Evolutionary conservation across 2,329 filamentous ascomycete species (phyloP).

Genomic region (Verruconis gallopava): DNA sequence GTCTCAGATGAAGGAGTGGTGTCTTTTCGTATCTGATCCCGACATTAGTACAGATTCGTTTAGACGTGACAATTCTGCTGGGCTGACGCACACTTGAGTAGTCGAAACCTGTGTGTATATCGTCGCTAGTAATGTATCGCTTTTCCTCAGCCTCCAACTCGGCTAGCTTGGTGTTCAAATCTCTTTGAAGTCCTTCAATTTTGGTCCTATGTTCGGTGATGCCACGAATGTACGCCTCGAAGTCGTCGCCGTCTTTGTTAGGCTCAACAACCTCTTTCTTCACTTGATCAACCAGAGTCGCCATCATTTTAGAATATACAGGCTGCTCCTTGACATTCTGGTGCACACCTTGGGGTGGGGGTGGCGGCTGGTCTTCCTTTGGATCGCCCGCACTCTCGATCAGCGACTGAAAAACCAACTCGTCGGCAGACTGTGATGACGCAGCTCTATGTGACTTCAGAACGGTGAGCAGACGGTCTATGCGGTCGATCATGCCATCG

Average conservation of each 20-base stretch:
- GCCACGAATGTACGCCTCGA: slow-evolving; percentile 64
- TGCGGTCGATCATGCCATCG: slow-evolving; percentile 74
- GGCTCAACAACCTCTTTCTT: slow-evolving; percentile 75
- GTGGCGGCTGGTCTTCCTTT: slow-evolving; percentile 61
- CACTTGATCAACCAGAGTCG: slow-evolving; percentile 85
- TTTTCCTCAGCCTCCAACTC: slow-evolving; percentile 75
- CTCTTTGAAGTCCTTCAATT: slow-evolving; percentile 62
- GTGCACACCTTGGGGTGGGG: slow-evolving; percentile 69
- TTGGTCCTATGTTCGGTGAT: slow-evolving; percentile 65
- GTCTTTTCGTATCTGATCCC: slow-evolving; percentile 13
- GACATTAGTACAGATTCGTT: background rate
- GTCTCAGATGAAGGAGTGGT: slow-evolving; percentile 15
- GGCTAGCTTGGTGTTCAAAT: slow-evolving; percentile 60
- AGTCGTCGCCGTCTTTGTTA: slow-evolving; percentile 49
- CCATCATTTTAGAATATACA: slow-evolving; percentile 95
- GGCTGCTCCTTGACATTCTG: slow-evolving; percentile 60
- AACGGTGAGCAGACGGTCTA: slow-evolving; percentile 62
- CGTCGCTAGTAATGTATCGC: slow-evolving; percentile 87
- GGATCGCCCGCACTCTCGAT: slow-evolving; percentile 66
- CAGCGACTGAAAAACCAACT: slow-evolving; percentile 78
- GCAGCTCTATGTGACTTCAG: slow-evolving; percentile 58
- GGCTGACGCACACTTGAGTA: slow-evolving; percentile 53
- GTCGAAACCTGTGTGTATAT: slow-evolving; percentile 79
- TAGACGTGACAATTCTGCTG: background rate
- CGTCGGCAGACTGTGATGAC: slow-evolving; percentile 52